Base-by-base conservation (phyloP, 2,329 filamentous ascomycete species). In the Microdochium trichocladiopsis region DNA sequence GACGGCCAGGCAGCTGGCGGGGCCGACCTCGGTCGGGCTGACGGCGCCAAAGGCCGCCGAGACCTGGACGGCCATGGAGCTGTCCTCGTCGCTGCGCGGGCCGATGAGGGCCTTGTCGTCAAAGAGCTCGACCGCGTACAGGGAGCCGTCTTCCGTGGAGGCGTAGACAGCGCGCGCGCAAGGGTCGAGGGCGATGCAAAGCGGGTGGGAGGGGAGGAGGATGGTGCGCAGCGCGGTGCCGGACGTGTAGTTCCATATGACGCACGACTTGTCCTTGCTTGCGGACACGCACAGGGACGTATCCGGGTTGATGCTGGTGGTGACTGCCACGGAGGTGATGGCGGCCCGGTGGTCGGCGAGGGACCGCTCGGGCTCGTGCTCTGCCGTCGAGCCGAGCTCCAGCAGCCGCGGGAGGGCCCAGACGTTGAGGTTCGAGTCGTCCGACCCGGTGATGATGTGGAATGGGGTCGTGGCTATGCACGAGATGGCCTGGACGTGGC, bases 231-330 rank as follows among this genome's bases (percentile, higher is more conserved):
- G 73, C 11, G 87, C 76, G 55, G 83, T 80, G 37, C 90, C 90
- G 1, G 83, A 88, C 56, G 85, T 83, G 66, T 95, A 95, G 70
- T 97, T 92, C 94, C 94, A 99, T 55, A 95, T 77, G 61, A 96
- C 86, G 60, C 90, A 90, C 8, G 90, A 94, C 69, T 89, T 92
- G 71, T 97, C 94, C 60, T 82, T 84, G 58, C 90, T 90, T 6
- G 86, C 83, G 2, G 93, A 95, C 21, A 96, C 79, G 54, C 88
- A 92, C 55, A 97, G 84, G 66, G 89, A 93, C 53, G 87, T 87
- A 61, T 84, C 82, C 16, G 72, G 66, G 65, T 83, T 86, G 54
- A 78, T 74, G 63, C 87, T 86, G 62, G 88, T 83, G 18, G 88
- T 86, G 45, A 79, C 70, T 4, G 69, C 70, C 18, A 88, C 65